Evolutionary conservation across 2,329 filamentous ascomycete species (phyloP).

Genomic region (Nemania sp.): DNA sequence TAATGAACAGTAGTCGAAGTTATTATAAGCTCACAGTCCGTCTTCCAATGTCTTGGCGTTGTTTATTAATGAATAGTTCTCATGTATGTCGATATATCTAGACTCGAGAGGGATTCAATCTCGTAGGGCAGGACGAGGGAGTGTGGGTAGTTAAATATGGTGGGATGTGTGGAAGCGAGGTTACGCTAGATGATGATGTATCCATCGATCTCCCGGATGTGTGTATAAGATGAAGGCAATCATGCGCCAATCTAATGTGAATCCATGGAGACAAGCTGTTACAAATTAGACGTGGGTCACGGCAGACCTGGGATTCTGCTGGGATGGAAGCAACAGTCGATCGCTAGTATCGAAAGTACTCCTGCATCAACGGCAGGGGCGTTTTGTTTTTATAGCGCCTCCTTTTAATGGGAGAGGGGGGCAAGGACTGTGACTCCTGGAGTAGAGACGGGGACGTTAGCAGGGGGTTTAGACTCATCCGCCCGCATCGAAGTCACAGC

Average conservation of each 20-base stretch:
- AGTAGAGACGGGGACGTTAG: slow-evolving; percentile 52
- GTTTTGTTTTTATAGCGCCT: slow-evolving; percentile 53
- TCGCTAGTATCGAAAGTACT: slow-evolving; percentile 53
- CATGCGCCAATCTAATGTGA: slow-evolving; percentile 63
- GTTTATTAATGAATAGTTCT: slow-evolving; percentile 29
- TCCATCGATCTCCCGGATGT: slow-evolving; percentile 61
- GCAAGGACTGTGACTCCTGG: slow-evolving; percentile 52
- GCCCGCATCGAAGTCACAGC: slow-evolving; percentile 46
- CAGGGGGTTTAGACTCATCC: slow-evolving; percentile 42
- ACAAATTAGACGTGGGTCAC: slow-evolving; percentile 67
- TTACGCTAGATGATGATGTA: slow-evolving; percentile 58
- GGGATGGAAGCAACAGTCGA: slow-evolving; percentile 56
- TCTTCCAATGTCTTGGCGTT: slow-evolving; percentile 20
- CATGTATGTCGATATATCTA: slow-evolving; percentile 34
- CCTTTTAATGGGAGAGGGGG: slow-evolving; percentile 54
- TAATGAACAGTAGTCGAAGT: slow-evolving; percentile 34
- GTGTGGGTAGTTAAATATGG: slow-evolving; percentile 61
- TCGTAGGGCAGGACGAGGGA: slow-evolving; percentile 48
- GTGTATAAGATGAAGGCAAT: slow-evolving; percentile 60
- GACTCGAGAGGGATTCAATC: slow-evolving; percentile 39
- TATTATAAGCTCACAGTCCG: slow-evolving; percentile 30
- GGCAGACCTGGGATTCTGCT: slow-evolving; percentile 58
- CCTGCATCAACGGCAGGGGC: slow-evolving; percentile 54
- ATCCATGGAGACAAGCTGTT: slow-evolving; percentile 65
- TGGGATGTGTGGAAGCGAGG: slow-evolving; percentile 55